Percentiles rank a stretch among this genome's conserved stretches.
phyloP scores from a whole-genome alignment of 306 rosid genomes.

The Rubus parviflorus region DNA sequence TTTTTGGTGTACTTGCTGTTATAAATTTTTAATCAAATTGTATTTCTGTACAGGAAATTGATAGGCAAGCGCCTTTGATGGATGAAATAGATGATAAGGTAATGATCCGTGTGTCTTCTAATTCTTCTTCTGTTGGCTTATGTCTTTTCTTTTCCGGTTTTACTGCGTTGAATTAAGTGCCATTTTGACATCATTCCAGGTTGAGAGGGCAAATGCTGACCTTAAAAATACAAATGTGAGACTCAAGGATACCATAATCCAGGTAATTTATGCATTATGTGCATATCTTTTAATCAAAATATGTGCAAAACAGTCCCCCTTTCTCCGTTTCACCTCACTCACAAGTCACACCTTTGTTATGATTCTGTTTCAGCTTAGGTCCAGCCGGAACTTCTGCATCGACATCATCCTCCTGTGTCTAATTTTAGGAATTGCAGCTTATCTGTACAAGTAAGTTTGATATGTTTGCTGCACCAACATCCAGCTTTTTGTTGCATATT shows the following conservation, averaged over 20 bases:
- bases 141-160: not conserved
- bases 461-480: conserved; percentile 4
- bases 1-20: not conserved
- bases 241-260: conserved; percentile 38
- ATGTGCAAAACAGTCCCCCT: not conserved
- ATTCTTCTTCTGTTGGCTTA: not conserved
- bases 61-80: conserved; percentile 35
- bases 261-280: conserved; percentile 20
- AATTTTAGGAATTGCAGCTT: conserved; percentile 43
- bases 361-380: conserved; percentile 35
- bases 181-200: conserved; percentile 21
- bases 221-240: conserved; percentile 38
- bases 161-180: not conserved
- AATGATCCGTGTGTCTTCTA: not conserved
- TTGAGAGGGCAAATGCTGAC: conserved; percentile 42
- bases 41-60: conserved; percentile 26
- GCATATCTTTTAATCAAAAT: not conserved
- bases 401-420: conserved; percentile 36
- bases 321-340: not conserved
- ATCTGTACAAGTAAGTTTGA: conserved; percentile 43
- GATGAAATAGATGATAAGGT: conserved; percentile 45
- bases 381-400: conserved; percentile 45
- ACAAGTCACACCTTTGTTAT: not conserved
- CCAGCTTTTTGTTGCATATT: not conserved
- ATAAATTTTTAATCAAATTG: not conserved